Percentiles rank a stretch among this genome's conserved stretches.
These are phyloP conservation scores for Sarcodon sp. DNA, from an alignment of 768 basidiomycete species.

Conservation along the genomic window DNA sequence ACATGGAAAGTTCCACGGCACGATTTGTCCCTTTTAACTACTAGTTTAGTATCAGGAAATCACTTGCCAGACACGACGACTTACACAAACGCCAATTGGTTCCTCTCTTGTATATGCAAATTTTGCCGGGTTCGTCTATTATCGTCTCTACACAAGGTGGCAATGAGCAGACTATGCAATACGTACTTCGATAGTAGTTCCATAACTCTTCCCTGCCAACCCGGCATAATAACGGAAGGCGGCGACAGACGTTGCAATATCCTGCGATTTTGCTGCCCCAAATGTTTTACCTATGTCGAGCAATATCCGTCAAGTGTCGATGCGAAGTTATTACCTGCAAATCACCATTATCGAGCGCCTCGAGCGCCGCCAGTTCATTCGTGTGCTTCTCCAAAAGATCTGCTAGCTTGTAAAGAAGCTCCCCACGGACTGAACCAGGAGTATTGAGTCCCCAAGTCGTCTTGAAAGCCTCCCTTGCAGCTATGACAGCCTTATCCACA, in stretches of 20 bases:
- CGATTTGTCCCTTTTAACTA: constrained; percentile 29
- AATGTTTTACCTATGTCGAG: constrained; percentile 22
- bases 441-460: constrained; percentile 38
- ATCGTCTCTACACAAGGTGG: not conserved
- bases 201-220: constrained; percentile 46
- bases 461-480: constrained; percentile 25
- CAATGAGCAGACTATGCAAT: not conserved
- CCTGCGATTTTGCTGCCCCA: constrained; percentile 11
- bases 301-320: not conserved
- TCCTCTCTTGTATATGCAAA: constrained; percentile 61
- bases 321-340: not conserved
- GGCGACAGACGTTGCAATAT: constrained; percentile 23
- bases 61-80: no score
- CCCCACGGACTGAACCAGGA: constrained; percentile 25
- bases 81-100: constrained; percentile 33
- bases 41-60: not conserved
- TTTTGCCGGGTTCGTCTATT: constrained; percentile 38
- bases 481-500: constrained; percentile 31
- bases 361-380: constrained; percentile 37
- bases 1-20: constrained; percentile 62
- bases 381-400: constrained; percentile 34
- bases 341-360: constrained; percentile 34
- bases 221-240: constrained; percentile 37
- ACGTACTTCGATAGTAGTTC: constrained; percentile 16
- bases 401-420: constrained; percentile 34